Percentiles rank a stretch among this genome's conserved stretches.
phyloP scores from a whole-genome alignment of 768 basidiomycete genomes.

The Calocera cornea region DNA sequence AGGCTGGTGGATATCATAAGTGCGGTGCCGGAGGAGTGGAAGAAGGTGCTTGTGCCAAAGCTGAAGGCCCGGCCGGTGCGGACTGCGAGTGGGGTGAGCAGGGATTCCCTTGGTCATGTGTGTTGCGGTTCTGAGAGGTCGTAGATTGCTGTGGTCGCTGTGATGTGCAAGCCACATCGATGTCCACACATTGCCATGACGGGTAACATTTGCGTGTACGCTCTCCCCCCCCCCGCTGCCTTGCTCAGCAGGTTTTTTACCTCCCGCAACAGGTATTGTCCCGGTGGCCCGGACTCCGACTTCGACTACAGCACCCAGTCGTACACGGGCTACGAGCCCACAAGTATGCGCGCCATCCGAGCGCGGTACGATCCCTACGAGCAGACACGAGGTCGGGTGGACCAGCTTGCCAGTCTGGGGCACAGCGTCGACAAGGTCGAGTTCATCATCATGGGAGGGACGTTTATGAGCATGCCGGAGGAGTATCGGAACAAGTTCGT shows the following conservation, averaged over 20 bases:
- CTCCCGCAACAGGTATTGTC: slow-evolving; percentile 60
- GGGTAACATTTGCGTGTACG: slow-evolving; percentile 93
- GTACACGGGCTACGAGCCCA: slow-evolving; percentile 90
- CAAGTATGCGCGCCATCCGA: slow-evolving; percentile 96
- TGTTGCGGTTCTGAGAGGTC: background rate
- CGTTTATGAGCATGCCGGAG: slow-evolving; percentile 99
- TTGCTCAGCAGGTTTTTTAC: background rate
- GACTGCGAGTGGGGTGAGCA: slow-evolving; percentile 82
- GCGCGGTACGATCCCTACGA: slow-evolving; percentile 96
- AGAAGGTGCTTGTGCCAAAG: slow-evolving; percentile 78
- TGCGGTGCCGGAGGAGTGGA: slow-evolving; percentile 95
- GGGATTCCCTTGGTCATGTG: too few species aligned
- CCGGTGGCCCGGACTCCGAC: slow-evolving; percentile 97
- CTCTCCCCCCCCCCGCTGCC: too few species aligned
- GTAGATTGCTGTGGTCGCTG: slow-evolving; percentile 95
- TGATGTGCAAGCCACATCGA: slow-evolving; percentile 99
- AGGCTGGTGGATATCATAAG: slow-evolving; percentile 95
- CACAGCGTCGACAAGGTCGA: slow-evolving; percentile 97
- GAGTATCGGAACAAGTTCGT: slow-evolving; percentile 88
- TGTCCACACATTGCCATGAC: slow-evolving; percentile 99
- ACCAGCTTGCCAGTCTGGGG: slow-evolving; percentile 89
- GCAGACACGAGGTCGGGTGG: slow-evolving; percentile 86
- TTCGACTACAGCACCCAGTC: slow-evolving; percentile 99
- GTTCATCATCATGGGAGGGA: slow-evolving; percentile 95
- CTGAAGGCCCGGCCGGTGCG: slow-evolving; percentile 86